A percentile compares a stretch with the other conserved stretches of the same genome.
Evolutionary conservation across 208 protist species (phyloP).

Genomic region (Wallacemonas rigidus): DNA sequence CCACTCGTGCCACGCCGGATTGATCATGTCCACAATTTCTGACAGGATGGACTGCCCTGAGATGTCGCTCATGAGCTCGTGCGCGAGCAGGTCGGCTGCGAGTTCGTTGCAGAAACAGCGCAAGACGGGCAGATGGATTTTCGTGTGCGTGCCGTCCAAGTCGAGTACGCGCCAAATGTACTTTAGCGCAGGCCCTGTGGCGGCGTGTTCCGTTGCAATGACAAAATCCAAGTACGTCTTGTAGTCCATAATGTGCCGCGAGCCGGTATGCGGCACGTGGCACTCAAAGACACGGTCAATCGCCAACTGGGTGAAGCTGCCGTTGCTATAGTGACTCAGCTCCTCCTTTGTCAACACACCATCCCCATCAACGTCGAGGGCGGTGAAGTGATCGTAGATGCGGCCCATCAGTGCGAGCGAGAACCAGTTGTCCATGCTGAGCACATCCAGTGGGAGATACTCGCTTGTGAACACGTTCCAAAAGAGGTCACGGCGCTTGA

Average conservation of each 20-base stretch:
- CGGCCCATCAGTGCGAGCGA: constrained; percentile 78
- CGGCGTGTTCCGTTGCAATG: constrained; percentile 87
- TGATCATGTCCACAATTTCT: constrained; percentile 92
- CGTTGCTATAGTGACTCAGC: constrained; percentile 79
- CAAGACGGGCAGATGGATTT: constrained; percentile 66
- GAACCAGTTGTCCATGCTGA: constrained; percentile 91
- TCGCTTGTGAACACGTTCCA: constrained; percentile 82
- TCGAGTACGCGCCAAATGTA: constrained; percentile 91
- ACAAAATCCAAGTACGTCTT: constrained; percentile 94
- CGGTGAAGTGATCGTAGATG: constrained; percentile 91
- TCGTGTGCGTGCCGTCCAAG: constrained; percentile 59
- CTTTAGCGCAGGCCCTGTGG: constrained; percentile 72
- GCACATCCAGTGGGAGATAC: constrained; percentile 52
- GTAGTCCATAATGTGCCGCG: constrained; percentile 88
- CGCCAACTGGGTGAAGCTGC: constrained; percentile 79
- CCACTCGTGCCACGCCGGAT: constrained; percentile 83
- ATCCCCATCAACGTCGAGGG: constrained; percentile 83
- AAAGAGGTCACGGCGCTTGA: constrained; percentile 63
- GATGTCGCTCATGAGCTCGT: constrained; percentile 82
- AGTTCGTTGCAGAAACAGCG: constrained; percentile 89
- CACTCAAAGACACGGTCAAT: constrained; percentile 90
- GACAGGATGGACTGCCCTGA: constrained; percentile 80
- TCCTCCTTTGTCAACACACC: constrained; percentile 84
- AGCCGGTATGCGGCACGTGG: constrained; percentile 76
- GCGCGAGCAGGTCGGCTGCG: constrained; percentile 62